Conservation (phyloP, 495 filamentous ascomycete genomes). For the Delitschia confertaspora region DNA sequence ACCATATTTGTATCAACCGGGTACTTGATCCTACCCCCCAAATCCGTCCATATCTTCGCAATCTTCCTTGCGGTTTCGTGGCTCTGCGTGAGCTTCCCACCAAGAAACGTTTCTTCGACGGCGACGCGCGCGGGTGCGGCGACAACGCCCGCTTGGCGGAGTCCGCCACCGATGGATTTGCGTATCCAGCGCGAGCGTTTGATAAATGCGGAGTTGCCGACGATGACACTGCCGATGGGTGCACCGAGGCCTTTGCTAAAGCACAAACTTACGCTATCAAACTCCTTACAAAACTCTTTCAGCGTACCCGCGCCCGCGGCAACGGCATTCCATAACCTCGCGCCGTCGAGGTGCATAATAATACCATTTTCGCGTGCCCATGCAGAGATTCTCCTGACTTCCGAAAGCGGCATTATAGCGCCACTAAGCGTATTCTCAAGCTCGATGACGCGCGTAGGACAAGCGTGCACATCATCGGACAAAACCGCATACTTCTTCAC, state of each 20-base stretch:
- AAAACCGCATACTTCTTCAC: constrained; percentile 49
- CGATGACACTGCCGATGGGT: constrained; percentile 72
- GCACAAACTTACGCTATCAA: constrained; percentile 76
- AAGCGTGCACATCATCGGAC: constrained; percentile 48
- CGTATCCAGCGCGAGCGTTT: constrained; percentile 68
- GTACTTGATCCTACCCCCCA: constrained; percentile 51
- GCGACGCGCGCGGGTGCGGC: constrained; percentile 52
- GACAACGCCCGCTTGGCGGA: constrained; percentile 59
- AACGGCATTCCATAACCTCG: constrained; percentile 54
- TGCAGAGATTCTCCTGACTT: constrained; percentile 54
- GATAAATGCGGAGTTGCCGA: constrained; percentile 57
- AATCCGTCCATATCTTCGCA: constrained; percentile 39
- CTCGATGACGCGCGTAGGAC: constrained; percentile 70
- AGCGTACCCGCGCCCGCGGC: constrained; percentile 40
- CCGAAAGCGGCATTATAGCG: constrained; percentile 63
- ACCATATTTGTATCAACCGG: constrained; percentile 89
- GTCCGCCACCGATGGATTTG: constrained; percentile 77
- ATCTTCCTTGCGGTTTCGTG: constrained; percentile 60
- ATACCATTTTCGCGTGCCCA: constrained; percentile 63
- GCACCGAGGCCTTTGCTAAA: constrained; percentile 88
- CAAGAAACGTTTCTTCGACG: constrained; percentile 62
- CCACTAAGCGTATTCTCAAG: constrained; percentile 82
- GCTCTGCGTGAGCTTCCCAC: constrained; percentile 52
- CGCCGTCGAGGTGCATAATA: constrained; percentile 76
- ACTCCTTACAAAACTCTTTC: constrained; percentile 56